Base-by-base conservation (phyloP, 2,329 filamentous ascomycete species). In the Cylindrodendrum hubeiense region DNA sequence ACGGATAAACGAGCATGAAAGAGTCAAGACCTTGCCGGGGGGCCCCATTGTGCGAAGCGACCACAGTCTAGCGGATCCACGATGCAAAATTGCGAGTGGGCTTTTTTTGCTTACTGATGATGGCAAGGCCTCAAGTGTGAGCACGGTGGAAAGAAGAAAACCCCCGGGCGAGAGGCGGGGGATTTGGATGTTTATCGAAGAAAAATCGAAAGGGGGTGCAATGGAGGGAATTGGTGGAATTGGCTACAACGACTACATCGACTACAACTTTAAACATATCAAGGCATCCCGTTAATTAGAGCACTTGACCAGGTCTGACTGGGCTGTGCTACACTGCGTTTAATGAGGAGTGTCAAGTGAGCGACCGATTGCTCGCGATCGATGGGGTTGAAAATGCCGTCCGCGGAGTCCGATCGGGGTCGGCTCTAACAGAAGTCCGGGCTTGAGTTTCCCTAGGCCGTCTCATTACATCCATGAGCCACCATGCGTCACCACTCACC, bases 391-490 rank as follows among this genome's bases (percentile, higher is more conserved):
- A 54, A 62, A 58, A 62, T 52, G 50, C 60, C 61, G 65, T 44
- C 64, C 66, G 54, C 71, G 71, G 70, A 73, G 60, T 67, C 67
- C 69, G 68, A 65, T 71, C 70, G 72, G 74, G 49, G 68, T 75
- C 74, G 74, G 74, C 60, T 47, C 43, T 71, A 65, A 22, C 37
- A 70, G 61, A 71, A 74, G 66, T 71, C 74, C 74, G 72, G 66
- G 63, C 47, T 55, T 57, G 24, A 33, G 19, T 39, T 41, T 46
- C 44, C 12, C 43, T 49, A 33, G 55, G 33, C 54, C 54, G 54
- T 26, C 21, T 57, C 21, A 21, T 24, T 21, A n/a, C n/a, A 19
- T 37, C 51, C 9, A 50, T 24, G 21, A 49, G 34, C 43, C 51
- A 24, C 50, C 15, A 46, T 51, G 60, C 52, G 52, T 51, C 60